Conservation (phyloP, 2,329 filamentous ascomycete species). For the Colletotrichum abscissum region DNA sequence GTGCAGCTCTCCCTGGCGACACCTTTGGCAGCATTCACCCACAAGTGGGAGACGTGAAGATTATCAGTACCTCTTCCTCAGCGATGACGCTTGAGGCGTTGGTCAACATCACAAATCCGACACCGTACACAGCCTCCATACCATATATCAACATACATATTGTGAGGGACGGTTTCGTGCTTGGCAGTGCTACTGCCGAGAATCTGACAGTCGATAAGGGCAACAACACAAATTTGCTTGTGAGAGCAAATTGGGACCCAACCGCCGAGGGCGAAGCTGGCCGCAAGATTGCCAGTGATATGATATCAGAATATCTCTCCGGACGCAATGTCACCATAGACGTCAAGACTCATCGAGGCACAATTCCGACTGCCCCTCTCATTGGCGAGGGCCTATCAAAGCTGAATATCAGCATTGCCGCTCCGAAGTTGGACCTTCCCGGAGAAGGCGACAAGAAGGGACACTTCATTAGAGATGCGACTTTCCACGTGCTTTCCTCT, state of each 20-base stretch:
- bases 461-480: slow-evolving; percentile 86
- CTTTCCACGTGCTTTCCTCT: slow-evolving; percentile 87
- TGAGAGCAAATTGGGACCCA: slow-evolving; percentile 82
- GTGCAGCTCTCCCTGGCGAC: slow-evolving; percentile 68
- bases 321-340: slow-evolving; percentile 87
- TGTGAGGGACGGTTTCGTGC: slow-evolving; percentile 75
- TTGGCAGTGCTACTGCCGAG: slow-evolving; percentile 79
- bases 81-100: slow-evolving; percentile 77
- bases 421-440: slow-evolving; percentile 74
- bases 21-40: slow-evolving; percentile 64
- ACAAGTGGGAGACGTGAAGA: slow-evolving; percentile 75
- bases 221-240: slow-evolving; percentile 75
- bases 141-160: slow-evolving; percentile 84
- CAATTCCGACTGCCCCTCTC: slow-evolving; percentile 78
- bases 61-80: slow-evolving; percentile 77
- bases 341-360: slow-evolving; percentile 75
- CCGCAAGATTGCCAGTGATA: slow-evolving; percentile 71
- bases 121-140: slow-evolving; percentile 83
- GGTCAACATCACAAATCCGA: slow-evolving; percentile 91
- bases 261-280: slow-evolving; percentile 71
- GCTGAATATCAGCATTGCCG: slow-evolving; percentile 77
- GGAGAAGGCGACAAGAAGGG: slow-evolving; percentile 59
- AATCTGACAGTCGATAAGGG: slow-evolving; percentile 75
- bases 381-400: slow-evolving; percentile 79
- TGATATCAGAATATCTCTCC: slow-evolving; percentile 89